Percentiles rank a stretch among this genome's conserved stretches.
Conservation (phyloP, 306 rosid genomes). For the Cicer arietinum region DNA sequence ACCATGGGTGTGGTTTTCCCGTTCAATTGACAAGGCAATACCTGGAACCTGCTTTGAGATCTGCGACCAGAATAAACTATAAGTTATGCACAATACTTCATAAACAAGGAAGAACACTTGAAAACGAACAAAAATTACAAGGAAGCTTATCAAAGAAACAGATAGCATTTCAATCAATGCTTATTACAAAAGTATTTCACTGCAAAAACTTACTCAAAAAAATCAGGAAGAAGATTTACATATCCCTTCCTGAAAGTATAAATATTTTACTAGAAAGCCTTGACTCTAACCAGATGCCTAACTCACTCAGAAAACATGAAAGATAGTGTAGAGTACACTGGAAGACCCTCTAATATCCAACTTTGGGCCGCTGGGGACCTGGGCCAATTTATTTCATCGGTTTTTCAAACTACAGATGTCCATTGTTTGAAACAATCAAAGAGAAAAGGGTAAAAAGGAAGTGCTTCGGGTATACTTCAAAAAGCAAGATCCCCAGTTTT, state of each 20-base stretch:
- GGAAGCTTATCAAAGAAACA: slow-evolving; percentile 23
- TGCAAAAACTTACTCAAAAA: slow-evolving; percentile 2
- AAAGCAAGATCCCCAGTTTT: neutral
- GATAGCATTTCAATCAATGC: slow-evolving; percentile 19
- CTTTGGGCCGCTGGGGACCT: neutral
- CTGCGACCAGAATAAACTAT: slow-evolving; percentile 54
- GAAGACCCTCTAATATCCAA: slow-evolving; percentile 12
- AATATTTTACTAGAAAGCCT: neutral
- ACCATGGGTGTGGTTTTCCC: slow-evolving; percentile 76
- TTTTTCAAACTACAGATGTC: neutral
- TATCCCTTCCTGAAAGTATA: slow-evolving; percentile 7
- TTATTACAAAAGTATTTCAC: neutral
- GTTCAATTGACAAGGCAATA: slow-evolving; percentile 56
- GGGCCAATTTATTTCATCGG: neutral
- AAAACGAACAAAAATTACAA: slow-evolving; percentile 12
- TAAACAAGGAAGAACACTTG: neutral
- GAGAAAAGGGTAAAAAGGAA: slow-evolving; percentile 1
- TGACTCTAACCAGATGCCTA: neutral
- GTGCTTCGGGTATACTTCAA: neutral
- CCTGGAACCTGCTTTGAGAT: slow-evolving; percentile 78
- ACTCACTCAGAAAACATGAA: slow-evolving; percentile 23
- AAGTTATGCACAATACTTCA: slow-evolving; percentile 30
- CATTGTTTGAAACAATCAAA: neutral
- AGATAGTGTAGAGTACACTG: slow-evolving; percentile 2
- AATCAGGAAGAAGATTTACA: slow-evolving; percentile 5